Percentiles rank a stretch among this genome's conserved stretches.
phyloP scores from a whole-genome alignment of 176 grass and related monocot genomes.

The Saccharum officinarum region DNA sequence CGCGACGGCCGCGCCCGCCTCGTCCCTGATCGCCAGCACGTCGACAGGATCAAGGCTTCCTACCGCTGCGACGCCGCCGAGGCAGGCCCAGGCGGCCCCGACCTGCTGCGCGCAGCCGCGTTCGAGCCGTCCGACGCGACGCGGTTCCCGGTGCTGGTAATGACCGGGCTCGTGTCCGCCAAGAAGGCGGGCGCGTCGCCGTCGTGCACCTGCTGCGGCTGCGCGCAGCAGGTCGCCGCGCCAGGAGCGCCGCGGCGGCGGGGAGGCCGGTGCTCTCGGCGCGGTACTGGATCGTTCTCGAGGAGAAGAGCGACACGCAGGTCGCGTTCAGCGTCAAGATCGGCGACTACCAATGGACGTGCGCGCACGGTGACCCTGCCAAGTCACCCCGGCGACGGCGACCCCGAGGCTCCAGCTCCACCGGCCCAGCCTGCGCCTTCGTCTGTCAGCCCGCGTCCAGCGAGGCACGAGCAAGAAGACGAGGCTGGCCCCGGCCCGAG shows the following conservation, averaged over 20 bases:
- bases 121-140: slow-evolving; percentile 27
- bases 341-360: slow-evolving; percentile 60
- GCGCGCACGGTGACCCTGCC: slow-evolving; percentile 10
- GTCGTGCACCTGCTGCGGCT: slow-evolving; percentile 35
- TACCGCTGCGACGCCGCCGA: slow-evolving; percentile 54
- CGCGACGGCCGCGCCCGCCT: slow-evolving; percentile 54
- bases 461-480: slow-evolving; percentile 20
- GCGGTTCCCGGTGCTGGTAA: slow-evolving; percentile 60
- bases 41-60: slow-evolving; percentile 56
- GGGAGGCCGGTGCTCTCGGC: slow-evolving; percentile 35
- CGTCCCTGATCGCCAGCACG: slow-evolving; percentile 56
- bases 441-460: slow-evolving; percentile 18
- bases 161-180: slow-evolving; percentile 54
- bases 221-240: slow-evolving; percentile 1
- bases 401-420: not conserved
- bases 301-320: slow-evolving; percentile 66
- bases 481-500: not conserved
- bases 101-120: slow-evolving; percentile 44
- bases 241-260: not conserved
- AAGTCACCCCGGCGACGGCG: not conserved
- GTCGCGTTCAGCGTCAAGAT: slow-evolving; percentile 68
- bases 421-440: slow-evolving; percentile 27
- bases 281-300: slow-evolving; percentile 75
- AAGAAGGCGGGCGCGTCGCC: slow-evolving; percentile 27
- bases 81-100: not conserved